Conservation (phyloP, 305 asterid genomes). For the Solanum hybrid region DNA sequence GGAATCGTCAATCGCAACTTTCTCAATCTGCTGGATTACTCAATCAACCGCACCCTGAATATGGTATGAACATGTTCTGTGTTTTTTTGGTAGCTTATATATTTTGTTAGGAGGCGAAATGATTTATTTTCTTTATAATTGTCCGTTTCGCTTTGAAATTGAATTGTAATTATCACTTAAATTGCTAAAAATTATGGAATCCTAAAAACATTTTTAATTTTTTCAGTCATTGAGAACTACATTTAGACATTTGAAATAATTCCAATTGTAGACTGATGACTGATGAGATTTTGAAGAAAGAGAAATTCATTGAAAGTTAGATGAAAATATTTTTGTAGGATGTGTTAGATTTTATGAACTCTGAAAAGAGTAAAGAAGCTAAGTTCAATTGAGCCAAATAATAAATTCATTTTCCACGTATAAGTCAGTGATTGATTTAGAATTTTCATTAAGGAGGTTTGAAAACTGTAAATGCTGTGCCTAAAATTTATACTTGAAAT, state of each 20-base stretch:
- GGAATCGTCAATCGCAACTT: conserved; percentile 24
- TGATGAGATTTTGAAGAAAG: background rate
- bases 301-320: background rate
- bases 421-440: background rate
- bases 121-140: background rate
- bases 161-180: background rate
- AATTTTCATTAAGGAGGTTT: background rate
- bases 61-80: conserved; percentile 11
- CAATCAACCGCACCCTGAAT: conserved; percentile 34
- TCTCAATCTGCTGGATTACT: conserved; percentile 21
- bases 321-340: background rate
- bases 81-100: background rate
- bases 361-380: background rate
- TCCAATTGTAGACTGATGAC: background rate
- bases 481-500: background rate
- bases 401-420: background rate
- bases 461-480: background rate
- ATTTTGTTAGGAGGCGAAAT: background rate
- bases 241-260: background rate
- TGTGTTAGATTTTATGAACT: background rate
- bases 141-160: background rate
- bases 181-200: background rate
- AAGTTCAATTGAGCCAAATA: background rate
- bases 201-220: background rate
- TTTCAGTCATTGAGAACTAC: background rate